Base-by-base conservation (phyloP, 495 filamentous ascomycete genomes). In the Sordaria brevicollis region DNA sequence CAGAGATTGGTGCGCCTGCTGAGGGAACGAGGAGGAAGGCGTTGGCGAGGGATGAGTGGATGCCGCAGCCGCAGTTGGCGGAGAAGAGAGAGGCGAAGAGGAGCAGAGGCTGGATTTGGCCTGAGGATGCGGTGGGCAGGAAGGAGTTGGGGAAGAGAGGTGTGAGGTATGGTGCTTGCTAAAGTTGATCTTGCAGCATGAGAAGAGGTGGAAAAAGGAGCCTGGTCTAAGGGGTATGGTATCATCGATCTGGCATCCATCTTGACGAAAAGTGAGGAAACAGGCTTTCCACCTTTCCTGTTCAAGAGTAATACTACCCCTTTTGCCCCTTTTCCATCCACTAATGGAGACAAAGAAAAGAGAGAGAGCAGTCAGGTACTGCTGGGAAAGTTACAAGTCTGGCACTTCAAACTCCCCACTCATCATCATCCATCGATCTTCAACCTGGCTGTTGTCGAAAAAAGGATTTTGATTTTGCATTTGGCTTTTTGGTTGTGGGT, bases 41-140 rank as follows among this genome's bases (percentile, higher is more conserved):
- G 65, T 82, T 91, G 66, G 77, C 86, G 1, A 87, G 91, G 70
- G 93, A 97, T 78, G 82, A 84, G 72, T 96, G 93, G 93, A 95
- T 97, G 77, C 93, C 93, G 10, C 89, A 90, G 82, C 90, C 91
- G 39, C 90, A 93, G 74, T 83, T 91, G 71, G 87, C 89, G 4
- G 93, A 97, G 86, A 90, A 89, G 83, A 83, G 93, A 25, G 90
- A 92, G 81, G 92, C 92, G 66, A 96, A 94, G 83, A 82, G 91
- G 54, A 83, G 87, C 7, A 81, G 93, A 19, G 93, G 93, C 0
- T 97, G 93, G 93, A 88, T 96, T 2, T 88, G 86, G 82, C 93
- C 93, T 25, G 89, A 91, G 71, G 93, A 96, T 41, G 75, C 81
- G 2, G 78, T 88, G 5, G 81, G 83, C 7, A 73, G 85, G 67